Base-by-base conservation (phyloP, 805 yeast genomes). In the Wickerhamiella kazuoi region DNA sequence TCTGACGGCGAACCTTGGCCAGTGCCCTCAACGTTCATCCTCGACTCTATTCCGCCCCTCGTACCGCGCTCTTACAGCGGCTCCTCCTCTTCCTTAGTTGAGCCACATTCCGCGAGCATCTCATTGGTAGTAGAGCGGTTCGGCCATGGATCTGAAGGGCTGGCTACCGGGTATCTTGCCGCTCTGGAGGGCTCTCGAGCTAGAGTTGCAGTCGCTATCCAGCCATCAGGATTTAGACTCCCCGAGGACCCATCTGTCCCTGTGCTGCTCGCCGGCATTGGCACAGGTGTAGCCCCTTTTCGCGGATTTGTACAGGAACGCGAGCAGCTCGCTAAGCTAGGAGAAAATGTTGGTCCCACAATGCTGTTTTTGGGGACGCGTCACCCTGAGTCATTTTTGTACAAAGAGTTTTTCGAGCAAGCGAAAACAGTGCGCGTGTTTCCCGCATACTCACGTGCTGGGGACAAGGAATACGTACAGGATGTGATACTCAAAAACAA, bases 251-350 rank as follows among this genome's bases (percentile, higher is more conserved):
- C 82, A 20, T 55, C 69, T 1, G 69, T 72, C 3, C 93, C 93
- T 16, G 64, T 81, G 4, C 75, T 81, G 42, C 65, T 79, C 71
- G 67, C 81, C 54, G 93, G 93, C 30, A 87, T 93, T 35, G 94
- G 94, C 48, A 81, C 94, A 1, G 94, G 94, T 58, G 78, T 80
- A 41, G 93, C 93, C 2, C 93, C 94, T 43, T 76, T 79, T 61
- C 71, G 93, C 63, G 94, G 87, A 13, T 81, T 81, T 47, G 55
- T 81, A 21, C 71, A 90, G 60, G 93, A 81, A 51, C 72, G 79
- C 53, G 71, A 67, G n/a, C 55, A 62, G 34, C 65, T 61, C 8
- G 30, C 30, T 1, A 34, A 30, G 24, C 2, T 47, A 53, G 26
- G 26, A 50, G 17, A 15, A 2, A 24, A 35, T 2, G 39, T 42